Percentiles rank a stretch among this genome's conserved stretches.
phyloP scores from a whole-genome alignment of 2,329 filamentous ascomycete genomes.

The Pyrenophora graminea region DNA sequence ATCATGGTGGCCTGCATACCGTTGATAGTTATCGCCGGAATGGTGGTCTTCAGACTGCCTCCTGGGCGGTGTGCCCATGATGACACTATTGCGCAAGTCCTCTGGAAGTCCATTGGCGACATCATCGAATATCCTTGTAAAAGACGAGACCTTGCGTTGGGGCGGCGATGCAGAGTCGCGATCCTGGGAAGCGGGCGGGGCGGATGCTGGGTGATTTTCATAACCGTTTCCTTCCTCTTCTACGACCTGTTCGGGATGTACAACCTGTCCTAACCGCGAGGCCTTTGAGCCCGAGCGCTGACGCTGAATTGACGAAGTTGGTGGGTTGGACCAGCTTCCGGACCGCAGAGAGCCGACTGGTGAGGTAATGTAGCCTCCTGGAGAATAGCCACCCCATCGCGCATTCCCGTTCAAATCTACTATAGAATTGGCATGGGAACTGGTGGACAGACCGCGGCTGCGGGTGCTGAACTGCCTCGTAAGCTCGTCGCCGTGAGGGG shows the following conservation, averaged over 20 bases:
- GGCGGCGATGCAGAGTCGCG: slow-evolving; percentile 2
- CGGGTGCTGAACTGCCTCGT: slow-evolving; percentile 33
- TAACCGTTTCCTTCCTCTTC: slow-evolving; percentile 20
- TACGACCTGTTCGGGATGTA: slow-evolving; percentile 41
- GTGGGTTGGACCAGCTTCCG: slow-evolving; percentile 49
- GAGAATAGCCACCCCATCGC: slow-evolving; percentile 71
- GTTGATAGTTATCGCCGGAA: slow-evolving; percentile 5
- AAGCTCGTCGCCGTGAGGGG: slow-evolving; percentile 45
- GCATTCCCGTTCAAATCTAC: slow-evolving; percentile 70
- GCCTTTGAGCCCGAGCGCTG: slow-evolving; percentile 48
- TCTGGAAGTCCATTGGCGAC: slow-evolving; percentile 43
- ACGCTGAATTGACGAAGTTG: slow-evolving; percentile 34
- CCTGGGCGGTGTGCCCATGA: slow-evolving; percentile 13
- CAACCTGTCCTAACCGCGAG: slow-evolving; percentile 49
- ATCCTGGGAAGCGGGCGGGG: slow-evolving; percentile 1
- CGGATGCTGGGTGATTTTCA: slow-evolving; percentile 22
- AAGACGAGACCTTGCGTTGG: slow-evolving; percentile 42
- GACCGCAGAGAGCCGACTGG: slow-evolving; percentile 65
- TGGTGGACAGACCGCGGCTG: slow-evolving; percentile 49
- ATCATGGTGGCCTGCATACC: slow-evolving; percentile 24
- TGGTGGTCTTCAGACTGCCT: slow-evolving; percentile 15
- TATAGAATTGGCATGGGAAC: slow-evolving; percentile 62
- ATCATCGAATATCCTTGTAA: slow-evolving; percentile 44
- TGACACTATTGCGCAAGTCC: slow-evolving; percentile 32
- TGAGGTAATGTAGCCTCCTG: slow-evolving; percentile 69